Percentiles rank a stretch among this genome's conserved stretches.
Conservation (phyloP, 2,329 filamentous ascomycete genomes). For the Sodiomyces alkalinus region DNA sequence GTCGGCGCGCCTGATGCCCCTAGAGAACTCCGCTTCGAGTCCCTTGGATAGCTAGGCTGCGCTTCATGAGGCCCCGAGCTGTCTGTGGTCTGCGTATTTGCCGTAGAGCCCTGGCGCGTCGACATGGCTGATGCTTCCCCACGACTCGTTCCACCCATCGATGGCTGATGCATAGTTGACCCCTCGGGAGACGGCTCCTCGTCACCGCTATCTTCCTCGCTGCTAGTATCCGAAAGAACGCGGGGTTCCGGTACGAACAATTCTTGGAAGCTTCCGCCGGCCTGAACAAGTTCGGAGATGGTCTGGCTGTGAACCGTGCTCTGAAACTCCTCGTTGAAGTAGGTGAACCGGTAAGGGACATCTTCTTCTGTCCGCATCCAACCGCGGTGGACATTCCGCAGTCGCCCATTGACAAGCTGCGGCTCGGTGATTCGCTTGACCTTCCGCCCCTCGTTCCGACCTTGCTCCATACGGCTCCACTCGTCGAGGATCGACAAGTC, state of each 20-base stretch:
- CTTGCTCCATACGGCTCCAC: conserved; percentile 82
- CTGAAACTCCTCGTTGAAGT: conserved; percentile 95
- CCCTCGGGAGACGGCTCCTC: conserved; percentile 1
- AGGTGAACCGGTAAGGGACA: conserved; percentile 86
- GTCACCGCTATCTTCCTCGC: conserved; percentile 19
- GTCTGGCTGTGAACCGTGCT: conserved; percentile 93
- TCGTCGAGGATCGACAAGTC: conserved; percentile 73
- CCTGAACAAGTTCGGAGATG: conserved; percentile 82
- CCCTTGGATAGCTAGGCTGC: too few species aligned
- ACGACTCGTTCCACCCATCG: too few species aligned
- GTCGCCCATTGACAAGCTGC: conserved; percentile 74
- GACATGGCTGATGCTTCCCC: conserved; percentile 27
- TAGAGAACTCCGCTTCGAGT: too few species aligned
- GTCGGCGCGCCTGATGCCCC: conserved; percentile 30
- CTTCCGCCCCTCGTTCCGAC: conserved; percentile 64
- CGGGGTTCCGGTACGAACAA: conserved; percentile 83
- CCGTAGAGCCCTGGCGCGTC: conserved; percentile 30
- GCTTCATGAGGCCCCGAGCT: conserved; percentile 9
- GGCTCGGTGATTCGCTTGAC: conserved; percentile 91
- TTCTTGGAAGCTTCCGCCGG: conserved; percentile 69
- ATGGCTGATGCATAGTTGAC: conserved; percentile 10
- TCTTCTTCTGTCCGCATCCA: conserved; percentile 89
- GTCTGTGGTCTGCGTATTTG: conserved; percentile 11
- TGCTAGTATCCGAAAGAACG: conserved; percentile 54
- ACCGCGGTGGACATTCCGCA: conserved; percentile 62